A percentile compares a stretch with the other conserved stretches of the same genome.
Evolutionary conservation across 805 yeast genomes (phyloP).

Genomic region (Zygosaccharomyces pseudorouxii): DNA sequence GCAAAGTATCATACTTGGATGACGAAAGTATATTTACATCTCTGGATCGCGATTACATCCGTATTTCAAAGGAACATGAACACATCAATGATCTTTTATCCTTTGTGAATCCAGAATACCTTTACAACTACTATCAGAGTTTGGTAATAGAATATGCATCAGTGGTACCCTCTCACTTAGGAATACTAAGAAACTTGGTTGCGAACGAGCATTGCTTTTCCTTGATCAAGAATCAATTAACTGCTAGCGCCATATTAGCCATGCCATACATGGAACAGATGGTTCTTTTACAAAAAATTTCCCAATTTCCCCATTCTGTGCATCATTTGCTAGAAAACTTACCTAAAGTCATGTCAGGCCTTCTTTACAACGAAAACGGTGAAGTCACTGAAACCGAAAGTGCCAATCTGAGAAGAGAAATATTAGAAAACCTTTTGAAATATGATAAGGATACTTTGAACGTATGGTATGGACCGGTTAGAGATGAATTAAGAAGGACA

Average conservation of each 20-base stretch:
- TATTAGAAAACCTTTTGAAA: slow-evolving; percentile 24
- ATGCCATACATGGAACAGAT: slow-evolving; percentile 34
- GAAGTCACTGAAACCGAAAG: slow-evolving; percentile 27
- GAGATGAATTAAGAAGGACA: slow-evolving; percentile 17
- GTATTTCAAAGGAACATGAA: slow-evolving; percentile 15
- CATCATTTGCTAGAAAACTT: slow-evolving; percentile 15
- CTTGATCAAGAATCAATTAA: slow-evolving; percentile 18
- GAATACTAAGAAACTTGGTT: slow-evolving; percentile 25
- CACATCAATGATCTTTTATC: slow-evolving; percentile 24
- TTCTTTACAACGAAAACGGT: slow-evolving; percentile 19
- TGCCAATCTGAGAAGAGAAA: slow-evolving; percentile 21
- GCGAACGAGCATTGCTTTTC: slow-evolving; percentile 20
- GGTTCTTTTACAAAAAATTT: slow-evolving; percentile 26
- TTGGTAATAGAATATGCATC: slow-evolving; percentile 12
- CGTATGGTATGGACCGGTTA: slow-evolving; percentile 27
- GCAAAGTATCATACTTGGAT: slow-evolving; percentile 23
- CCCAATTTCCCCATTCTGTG: slow-evolving; percentile 21
- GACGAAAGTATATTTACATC: slow-evolving; percentile 14
- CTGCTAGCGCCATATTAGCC: slow-evolving; percentile 17
- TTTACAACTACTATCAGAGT: slow-evolving; percentile 14
- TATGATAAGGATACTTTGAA: slow-evolving; percentile 16
- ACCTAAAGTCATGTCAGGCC: slow-evolving; percentile 28
- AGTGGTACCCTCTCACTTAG: slow-evolving; percentile 22
- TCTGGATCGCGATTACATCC: slow-evolving; percentile 22
- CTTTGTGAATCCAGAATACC: slow-evolving; percentile 30